Percentiles rank a stretch among this genome's conserved stretches.
Evolutionary conservation across 169 alveolate species (phyloP).

Genomic region (Perkinsus marinus): DNA sequence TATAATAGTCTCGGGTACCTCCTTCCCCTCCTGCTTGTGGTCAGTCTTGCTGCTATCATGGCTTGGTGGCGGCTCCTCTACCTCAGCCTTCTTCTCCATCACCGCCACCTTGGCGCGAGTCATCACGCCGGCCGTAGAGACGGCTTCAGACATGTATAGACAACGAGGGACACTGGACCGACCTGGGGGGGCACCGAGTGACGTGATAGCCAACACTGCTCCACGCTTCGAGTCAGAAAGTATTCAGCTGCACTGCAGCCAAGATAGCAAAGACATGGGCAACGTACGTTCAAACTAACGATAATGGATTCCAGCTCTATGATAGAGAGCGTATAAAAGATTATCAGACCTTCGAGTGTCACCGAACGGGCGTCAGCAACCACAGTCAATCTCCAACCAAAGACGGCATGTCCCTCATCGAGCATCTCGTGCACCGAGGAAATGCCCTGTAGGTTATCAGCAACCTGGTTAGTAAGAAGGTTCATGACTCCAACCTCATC

Average conservation of each 20-base stretch:
- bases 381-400: slow-evolving; percentile 41
- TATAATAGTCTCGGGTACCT: too few species aligned
- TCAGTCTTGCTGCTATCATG: not conserved
- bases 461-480: slow-evolving; percentile 33
- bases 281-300: too few species aligned
- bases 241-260: not conserved
- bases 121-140: not conserved
- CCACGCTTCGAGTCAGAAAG: not conserved
- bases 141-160: not conserved
- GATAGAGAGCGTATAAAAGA: not conserved
- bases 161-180: not conserved
- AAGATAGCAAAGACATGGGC: not conserved
- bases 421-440: slow-evolving; percentile 28
- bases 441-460: slow-evolving; percentile 61
- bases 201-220: too few species aligned
- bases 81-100: not conserved
- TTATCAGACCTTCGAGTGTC: slow-evolving; percentile 34
- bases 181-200: not conserved
- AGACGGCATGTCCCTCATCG: not conserved
- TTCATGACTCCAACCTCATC: slow-evolving; percentile 29
- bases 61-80: too few species aligned
- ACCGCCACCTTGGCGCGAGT: not conserved
- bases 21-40: too few species aligned
- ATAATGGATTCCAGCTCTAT: too few species aligned
- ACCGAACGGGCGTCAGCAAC: slow-evolving; percentile 65